Conservation (phyloP, 306 rosid species). For the Myrica gale region DNA sequence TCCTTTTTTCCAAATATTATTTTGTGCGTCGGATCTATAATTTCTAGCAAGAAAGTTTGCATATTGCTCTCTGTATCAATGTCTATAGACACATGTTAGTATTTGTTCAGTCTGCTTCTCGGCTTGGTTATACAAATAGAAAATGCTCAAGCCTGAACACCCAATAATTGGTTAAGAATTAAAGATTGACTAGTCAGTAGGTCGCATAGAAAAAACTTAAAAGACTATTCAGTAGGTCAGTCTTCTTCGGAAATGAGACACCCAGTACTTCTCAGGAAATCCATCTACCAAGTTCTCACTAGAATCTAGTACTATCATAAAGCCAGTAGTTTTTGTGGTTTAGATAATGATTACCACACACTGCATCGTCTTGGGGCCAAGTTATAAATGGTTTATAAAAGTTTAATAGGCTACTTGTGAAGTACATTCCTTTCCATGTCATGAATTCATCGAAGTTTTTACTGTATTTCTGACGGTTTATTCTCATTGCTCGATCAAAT, state of each 20-base stretch:
- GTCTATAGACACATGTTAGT: no score
- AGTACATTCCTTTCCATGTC: neutral
- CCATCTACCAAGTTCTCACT: neutral
- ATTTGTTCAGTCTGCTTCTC: neutral
- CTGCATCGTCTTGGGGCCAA: neutral
- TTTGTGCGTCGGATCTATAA: no score
- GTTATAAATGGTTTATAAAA: neutral
- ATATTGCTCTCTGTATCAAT: neutral
- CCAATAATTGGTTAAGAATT: neutral
- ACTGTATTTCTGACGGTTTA: neutral
- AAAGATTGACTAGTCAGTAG: neutral
- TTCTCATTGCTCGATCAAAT: conserved; percentile 19
- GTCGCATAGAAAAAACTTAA: no score
- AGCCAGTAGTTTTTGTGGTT: no score
- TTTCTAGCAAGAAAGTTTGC: no score
- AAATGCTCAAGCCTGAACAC: neutral
- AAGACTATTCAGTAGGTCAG: no score
- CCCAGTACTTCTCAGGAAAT: neutral
- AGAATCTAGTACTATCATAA: neutral
- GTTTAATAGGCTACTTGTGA: no score
- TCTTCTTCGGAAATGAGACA: neutral
- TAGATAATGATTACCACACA: neutral
- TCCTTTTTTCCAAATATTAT: no score
- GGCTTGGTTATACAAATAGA: neutral
- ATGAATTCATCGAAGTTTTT: neutral